A percentile compares a stretch with the other conserved stretches of the same genome.
phyloP scores from a whole-genome alignment of 116 monocot species.

The Thalassia testudinum region DNA sequence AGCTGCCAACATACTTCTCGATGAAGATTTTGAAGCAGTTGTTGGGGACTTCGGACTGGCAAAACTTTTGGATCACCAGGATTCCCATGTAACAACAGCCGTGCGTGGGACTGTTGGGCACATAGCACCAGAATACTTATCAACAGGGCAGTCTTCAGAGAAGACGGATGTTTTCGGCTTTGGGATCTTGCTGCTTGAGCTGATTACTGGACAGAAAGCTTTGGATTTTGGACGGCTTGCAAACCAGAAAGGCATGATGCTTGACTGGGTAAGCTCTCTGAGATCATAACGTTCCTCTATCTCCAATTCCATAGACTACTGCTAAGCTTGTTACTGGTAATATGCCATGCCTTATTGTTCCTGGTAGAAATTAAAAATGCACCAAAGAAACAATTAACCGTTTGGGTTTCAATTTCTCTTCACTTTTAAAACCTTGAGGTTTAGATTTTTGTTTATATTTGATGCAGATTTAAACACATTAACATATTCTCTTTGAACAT shows the following conservation, averaged over 20 bases:
- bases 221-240: slow-evolving; percentile 63
- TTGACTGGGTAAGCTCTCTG: slow-evolving; percentile 68
- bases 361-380: too few species aligned
- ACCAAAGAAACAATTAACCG: too few species aligned
- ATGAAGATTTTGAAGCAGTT: slow-evolving; percentile 83
- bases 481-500: too few species aligned
- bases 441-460: too few species aligned
- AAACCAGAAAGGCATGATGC: slow-evolving; percentile 84
- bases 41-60: slow-evolving; percentile 95
- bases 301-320: too few species aligned
- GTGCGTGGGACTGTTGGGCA: slow-evolving; percentile 97
- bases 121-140: slow-evolving; percentile 91
- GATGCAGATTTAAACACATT: too few species aligned
- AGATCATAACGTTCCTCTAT: too few species aligned
- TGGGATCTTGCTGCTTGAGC: slow-evolving; percentile 78
- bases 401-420: too few species aligned
- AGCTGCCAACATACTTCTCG: slow-evolving; percentile 90
- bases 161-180: slow-evolving; percentile 98
- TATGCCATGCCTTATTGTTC: too few species aligned
- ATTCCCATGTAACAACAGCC: slow-evolving; percentile 91
- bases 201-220: slow-evolving; percentile 89
- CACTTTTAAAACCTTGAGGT: too few species aligned
- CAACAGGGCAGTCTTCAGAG: slow-evolving; percentile 94
- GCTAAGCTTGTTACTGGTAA: too few species aligned
- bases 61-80: slow-evolving; percentile 80